phyloP scores from a whole-genome alignment of 371 early-diverging fungal species.

The Syncephalastrum racemosum region DNA sequence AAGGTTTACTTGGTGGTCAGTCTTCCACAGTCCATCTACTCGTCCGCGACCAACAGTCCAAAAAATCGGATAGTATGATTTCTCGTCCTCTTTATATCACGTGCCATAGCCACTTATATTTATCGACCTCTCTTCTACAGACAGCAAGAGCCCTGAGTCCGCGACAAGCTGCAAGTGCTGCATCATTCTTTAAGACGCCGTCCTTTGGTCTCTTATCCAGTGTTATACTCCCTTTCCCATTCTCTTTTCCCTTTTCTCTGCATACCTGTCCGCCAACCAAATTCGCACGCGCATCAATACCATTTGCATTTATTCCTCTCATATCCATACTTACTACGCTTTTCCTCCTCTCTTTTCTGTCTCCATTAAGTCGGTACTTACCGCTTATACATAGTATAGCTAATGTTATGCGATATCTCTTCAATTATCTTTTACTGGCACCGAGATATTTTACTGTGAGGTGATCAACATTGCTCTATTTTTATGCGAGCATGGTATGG shows the following conservation, averaged over 20 bases:
- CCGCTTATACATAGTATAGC: no score
- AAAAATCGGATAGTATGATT: slow-evolving; percentile 15
- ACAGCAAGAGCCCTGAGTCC: slow-evolving; percentile 14
- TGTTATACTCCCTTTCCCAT: not conserved
- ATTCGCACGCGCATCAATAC: no score
- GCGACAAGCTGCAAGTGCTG: slow-evolving; percentile 24
- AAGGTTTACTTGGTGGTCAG: slow-evolving; percentile 16
- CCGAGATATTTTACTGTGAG: no score
- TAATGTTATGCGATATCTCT: no score
- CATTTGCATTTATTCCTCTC: no score
- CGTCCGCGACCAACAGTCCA: slow-evolving; percentile 14
- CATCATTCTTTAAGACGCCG: slow-evolving; percentile 13
- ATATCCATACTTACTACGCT: no score
- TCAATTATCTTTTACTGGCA: no score
- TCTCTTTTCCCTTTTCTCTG: not conserved
- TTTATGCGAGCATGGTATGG: no score
- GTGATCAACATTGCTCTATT: no score
- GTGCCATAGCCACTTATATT: not conserved
- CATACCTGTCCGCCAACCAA: no score
- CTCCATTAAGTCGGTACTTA: no score
- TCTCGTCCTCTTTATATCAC: not conserved
- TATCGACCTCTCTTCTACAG: slow-evolving; percentile 3
- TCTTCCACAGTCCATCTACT: slow-evolving; percentile 19
- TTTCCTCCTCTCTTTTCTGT: no score
- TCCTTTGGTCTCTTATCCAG: not conserved